Conservation (phyloP, 2,329 filamentous ascomycete genomes). For the Colletotrichum truncatum region DNA sequence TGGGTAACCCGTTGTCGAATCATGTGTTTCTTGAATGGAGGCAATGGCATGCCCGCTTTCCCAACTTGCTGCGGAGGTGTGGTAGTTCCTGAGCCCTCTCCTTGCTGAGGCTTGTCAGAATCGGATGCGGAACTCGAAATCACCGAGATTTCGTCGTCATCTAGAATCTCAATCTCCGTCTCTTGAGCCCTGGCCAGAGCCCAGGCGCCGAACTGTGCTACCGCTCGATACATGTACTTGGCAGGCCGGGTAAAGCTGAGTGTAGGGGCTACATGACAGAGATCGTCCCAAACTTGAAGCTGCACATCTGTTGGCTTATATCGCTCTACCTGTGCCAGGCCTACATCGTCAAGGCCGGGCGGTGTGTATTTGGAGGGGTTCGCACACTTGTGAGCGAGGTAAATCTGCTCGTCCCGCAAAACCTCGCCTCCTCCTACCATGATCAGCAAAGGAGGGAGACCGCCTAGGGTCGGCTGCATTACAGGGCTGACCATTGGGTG, state of each 20-base stretch:
- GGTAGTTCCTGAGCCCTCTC: conserved; percentile 33
- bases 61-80: conserved; percentile 63
- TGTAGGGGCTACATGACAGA: conserved; percentile 92
- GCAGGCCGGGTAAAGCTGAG: conserved; percentile 96
- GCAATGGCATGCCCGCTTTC: conserved; percentile 86
- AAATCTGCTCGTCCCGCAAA: conserved; percentile 93
- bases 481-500: conserved; percentile 92
- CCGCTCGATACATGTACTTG: conserved; percentile 93
- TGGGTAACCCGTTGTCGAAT: conserved; percentile 87
- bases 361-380: conserved; percentile 82
- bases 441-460: conserved; percentile 86
- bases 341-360: conserved; percentile 70
- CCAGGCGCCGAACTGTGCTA: conserved; percentile 95
- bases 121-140: conserved; percentile 69
- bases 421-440: conserved; percentile 90
- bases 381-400: conserved; percentile 92
- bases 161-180: conserved; percentile 80
- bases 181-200: conserved; percentile 85
- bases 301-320: conserved; percentile 91
- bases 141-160: conserved; percentile 80
- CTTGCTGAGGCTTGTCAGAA: conserved; percentile 40
- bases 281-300: conserved; percentile 93
- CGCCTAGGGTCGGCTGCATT: conserved; percentile 88
- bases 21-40: conserved; percentile 85
- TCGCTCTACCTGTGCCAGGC: conserved; percentile 66